Base-by-base conservation (phyloP, 2,329 filamentous ascomycete genomes). In the Aspergillus costaricaensis region DNA sequence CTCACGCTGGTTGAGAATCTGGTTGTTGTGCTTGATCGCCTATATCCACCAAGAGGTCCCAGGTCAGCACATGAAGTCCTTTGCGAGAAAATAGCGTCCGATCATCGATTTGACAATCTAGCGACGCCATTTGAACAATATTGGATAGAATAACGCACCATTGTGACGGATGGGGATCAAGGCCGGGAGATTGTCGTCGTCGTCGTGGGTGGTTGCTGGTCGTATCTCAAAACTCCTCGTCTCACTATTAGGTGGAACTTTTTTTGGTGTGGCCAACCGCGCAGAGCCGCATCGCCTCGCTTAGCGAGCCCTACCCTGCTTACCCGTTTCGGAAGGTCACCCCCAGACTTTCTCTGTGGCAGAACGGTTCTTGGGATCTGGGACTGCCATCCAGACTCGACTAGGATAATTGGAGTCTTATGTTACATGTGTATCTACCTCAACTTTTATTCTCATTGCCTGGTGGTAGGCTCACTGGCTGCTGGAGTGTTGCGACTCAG, bases 11-110 rank as follows among this genome's bases (percentile, higher is more conserved):
- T 94, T 91, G 81, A 91, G 90, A 83, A 97, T 90, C 86, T 94
- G 91, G 87, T 97, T 92, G 86, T 98, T 98, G 91, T 97, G 92
- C 89, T 96, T 96, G 92, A 98, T 96, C 87, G 94, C 91, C 93
- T 89, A 77, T 72, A 73, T 61, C 62, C 67, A 76, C 75, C 67
- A 70, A 71, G 61, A 63, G 63, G 65, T 63, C 58, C 55, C 43
- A 49, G 43, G 63, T 70, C 65, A 68, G 65, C 58, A 67, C 47
- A 52, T 39, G 39, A 47, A 19, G 39, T 32, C 32, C 30, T 58
- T 56, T 10, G 58, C 19, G 23, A 55, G 17, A 53, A 54, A 62
- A 55, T 58, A 62, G 47, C 25, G n/a, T 39, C 25, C 14, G n/a
- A 57, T 55, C 57, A 61, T 66, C 49, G 9, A 27, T 38, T 54